Evolutionary conservation across 805 yeast genomes (phyloP).

Genomic region (Myxozyma geophila): DNA sequence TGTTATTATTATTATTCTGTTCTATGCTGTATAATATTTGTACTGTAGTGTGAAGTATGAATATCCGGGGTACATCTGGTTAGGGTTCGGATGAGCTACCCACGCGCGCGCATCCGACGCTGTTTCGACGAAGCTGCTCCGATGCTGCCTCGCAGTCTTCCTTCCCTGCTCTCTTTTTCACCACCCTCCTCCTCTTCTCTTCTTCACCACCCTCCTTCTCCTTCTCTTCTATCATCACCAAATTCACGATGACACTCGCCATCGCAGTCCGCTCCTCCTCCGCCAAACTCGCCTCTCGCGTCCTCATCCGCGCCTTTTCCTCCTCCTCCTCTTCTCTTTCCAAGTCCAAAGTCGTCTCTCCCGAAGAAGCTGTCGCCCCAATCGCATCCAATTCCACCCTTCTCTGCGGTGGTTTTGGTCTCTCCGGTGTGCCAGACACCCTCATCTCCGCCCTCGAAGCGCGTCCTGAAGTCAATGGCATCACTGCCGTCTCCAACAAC

Average conservation of each 20-base stretch:
- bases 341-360: constrained; percentile 8
- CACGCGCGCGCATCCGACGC: constrained; percentile 9
- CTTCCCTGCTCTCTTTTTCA: too few relatives aligned
- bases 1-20: too few relatives aligned
- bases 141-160: too few relatives aligned
- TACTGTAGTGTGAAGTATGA: background rate
- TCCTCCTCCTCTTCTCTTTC: background rate
- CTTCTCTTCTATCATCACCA: too few relatives aligned
- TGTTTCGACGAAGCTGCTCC: too few relatives aligned
- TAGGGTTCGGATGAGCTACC: constrained; percentile 18
- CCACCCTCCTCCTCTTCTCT: too few relatives aligned
- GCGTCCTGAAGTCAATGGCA: constrained; percentile 45
- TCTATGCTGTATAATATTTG: background rate
- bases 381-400: constrained; percentile 45
- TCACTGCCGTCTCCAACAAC: constrained; percentile 55
- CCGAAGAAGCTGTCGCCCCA: constrained; percentile 42
- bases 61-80: constrained; percentile 13
- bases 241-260: background rate
- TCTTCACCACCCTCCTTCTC: too few relatives aligned
- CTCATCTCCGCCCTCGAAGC: constrained; percentile 48
- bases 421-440: constrained; percentile 55
- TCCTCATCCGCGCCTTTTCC: background rate
- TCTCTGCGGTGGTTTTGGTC: constrained; percentile 57
- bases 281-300: background rate
- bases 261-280: background rate